Conservation (phyloP, 371 early-diverging fungal species). For the Syncephalastrum racemosum region DNA sequence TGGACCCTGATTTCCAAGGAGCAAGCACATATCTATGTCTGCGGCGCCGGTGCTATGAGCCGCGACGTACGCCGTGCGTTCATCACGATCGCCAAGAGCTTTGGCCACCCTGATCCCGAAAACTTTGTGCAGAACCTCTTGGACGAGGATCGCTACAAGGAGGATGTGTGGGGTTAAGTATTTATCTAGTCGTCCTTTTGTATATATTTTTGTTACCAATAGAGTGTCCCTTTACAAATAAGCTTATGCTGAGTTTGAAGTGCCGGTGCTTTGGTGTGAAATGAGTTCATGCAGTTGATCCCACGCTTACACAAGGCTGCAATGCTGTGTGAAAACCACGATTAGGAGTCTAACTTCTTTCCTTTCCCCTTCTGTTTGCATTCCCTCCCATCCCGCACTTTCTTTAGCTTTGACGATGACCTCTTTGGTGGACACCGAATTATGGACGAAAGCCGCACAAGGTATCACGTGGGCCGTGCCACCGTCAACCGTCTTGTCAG, state of each 20-base stretch:
- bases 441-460: slow-evolving; percentile 36
- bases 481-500: slow-evolving; percentile 30
- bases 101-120: slow-evolving; percentile 41
- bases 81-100: slow-evolving; percentile 32
- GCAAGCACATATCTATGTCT: slow-evolving; percentile 36
- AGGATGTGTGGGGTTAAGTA: slow-evolving; percentile 54
- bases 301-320: too few relatives aligned
- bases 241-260: too few relatives aligned
- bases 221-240: too few relatives aligned
- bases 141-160: slow-evolving; percentile 40
- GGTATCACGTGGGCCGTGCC: slow-evolving; percentile 40
- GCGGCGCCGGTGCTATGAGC: slow-evolving; percentile 49
- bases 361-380: too few relatives aligned
- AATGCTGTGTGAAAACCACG: too few relatives aligned
- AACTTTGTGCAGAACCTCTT: slow-evolving; percentile 21
- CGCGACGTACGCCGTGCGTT: slow-evolving; percentile 46
- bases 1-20: slow-evolving; percentile 32
- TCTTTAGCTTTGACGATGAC: slow-evolving; percentile 6
- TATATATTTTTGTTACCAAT: slow-evolving; percentile 4
- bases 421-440: slow-evolving; percentile 15
- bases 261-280: too few relatives aligned
- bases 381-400: neutral
- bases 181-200: neutral
- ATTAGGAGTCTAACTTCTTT: too few relatives aligned
- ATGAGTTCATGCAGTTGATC: too few relatives aligned